These are phyloP conservation scores for Pistacia vera DNA, from an alignment of 345 rosid genomes.

Conservation along the genomic window DNA sequence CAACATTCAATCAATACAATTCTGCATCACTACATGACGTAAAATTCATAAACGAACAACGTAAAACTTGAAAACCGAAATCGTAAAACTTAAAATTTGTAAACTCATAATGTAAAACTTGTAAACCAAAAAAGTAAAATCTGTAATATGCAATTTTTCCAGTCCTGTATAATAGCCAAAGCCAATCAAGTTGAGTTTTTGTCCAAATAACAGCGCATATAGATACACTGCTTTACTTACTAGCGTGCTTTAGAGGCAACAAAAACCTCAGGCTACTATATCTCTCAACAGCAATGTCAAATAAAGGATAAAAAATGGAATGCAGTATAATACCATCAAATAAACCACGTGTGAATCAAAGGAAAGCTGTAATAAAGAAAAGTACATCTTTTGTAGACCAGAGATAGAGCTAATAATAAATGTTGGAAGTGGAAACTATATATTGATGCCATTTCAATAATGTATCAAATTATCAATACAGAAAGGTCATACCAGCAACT, in stretches of 20 bases:
- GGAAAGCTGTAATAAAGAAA: conserved; percentile 7
- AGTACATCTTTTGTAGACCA: neutral
- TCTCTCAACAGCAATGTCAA: neutral
- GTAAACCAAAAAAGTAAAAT: too few species aligned
- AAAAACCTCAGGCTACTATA: neutral
- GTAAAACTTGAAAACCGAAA: too few species aligned
- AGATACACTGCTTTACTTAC: too few species aligned
- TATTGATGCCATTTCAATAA: conserved; percentile 16
- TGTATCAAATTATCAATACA: conserved; percentile 9
- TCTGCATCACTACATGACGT: too few species aligned
- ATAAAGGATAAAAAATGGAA: neutral
- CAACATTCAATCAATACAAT: too few species aligned
- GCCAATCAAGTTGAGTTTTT: too few species aligned
- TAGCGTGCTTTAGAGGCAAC: neutral
- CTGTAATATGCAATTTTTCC: too few species aligned
- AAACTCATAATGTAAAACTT: too few species aligned
- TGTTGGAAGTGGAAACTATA: conserved; percentile 19
- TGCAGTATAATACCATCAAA: neutral
- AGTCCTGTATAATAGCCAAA: too few species aligned
- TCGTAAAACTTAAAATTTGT: too few species aligned
- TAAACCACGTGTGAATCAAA: conserved; percentile 1
- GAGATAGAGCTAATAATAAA: conserved; percentile 12
- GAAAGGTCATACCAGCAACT: conserved; percentile 13
- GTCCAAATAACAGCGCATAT: neutral
- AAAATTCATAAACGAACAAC: too few species aligned